These are phyloP conservation scores for Ustilago cynodontis DNA, from an alignment of 1,284 basidiomycete genomes.

Conservation along the genomic window DNA sequence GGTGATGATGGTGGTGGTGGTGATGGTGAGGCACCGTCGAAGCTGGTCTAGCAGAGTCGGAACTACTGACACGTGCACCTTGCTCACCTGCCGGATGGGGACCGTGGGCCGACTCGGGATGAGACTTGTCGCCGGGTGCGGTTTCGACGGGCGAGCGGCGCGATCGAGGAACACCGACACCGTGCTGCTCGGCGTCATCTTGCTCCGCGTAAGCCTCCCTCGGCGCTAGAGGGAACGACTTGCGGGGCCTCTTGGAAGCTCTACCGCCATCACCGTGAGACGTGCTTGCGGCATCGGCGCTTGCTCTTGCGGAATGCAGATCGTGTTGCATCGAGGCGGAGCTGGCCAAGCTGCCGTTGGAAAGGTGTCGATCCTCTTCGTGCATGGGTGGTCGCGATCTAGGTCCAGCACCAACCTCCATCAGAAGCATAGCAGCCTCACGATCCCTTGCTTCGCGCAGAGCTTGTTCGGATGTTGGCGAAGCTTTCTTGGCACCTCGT, in stretches of 20 bases:
- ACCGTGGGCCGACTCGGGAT: slow-evolving; percentile 19
- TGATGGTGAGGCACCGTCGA: slow-evolving; percentile 42
- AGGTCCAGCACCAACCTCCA: slow-evolving; percentile 61
- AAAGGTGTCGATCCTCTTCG: slow-evolving; percentile 32
- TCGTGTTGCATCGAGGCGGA: slow-evolving; percentile 39
- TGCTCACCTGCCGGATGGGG: slow-evolving; percentile 27
- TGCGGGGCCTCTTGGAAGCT: slow-evolving; percentile 41
- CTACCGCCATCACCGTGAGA: slow-evolving; percentile 24
- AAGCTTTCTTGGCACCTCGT: slow-evolving; percentile 35
- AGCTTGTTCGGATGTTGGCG: slow-evolving; percentile 37
- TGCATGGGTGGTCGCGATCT: slow-evolving; percentile 26
- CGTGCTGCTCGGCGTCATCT: slow-evolving; percentile 11
- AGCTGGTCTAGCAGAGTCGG: slow-evolving; percentile 14
- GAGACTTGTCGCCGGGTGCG: slow-evolving; percentile 20
- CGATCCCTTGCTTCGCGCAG: slow-evolving; percentile 61
- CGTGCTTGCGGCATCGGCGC: slow-evolving; percentile 11
- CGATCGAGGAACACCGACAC: slow-evolving; percentile 8
- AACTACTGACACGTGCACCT: slow-evolving; percentile 12
- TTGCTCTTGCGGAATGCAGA: slow-evolving; percentile 25
- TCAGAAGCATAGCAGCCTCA: slow-evolving; percentile 67
- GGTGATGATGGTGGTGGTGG: slow-evolving; percentile 57
- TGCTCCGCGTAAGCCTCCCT: slow-evolving; percentile 32
- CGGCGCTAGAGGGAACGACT: slow-evolving; percentile 32
- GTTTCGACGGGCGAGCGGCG: slow-evolving; percentile 24
- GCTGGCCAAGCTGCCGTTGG: slow-evolving; percentile 12